A percentile compares a stretch with the other conserved stretches of the same genome.
These are phyloP conservation scores for Saccharomycopsis crataegensis DNA, from an alignment of 1,139 yeast species.

Conservation along the genomic window DNA sequence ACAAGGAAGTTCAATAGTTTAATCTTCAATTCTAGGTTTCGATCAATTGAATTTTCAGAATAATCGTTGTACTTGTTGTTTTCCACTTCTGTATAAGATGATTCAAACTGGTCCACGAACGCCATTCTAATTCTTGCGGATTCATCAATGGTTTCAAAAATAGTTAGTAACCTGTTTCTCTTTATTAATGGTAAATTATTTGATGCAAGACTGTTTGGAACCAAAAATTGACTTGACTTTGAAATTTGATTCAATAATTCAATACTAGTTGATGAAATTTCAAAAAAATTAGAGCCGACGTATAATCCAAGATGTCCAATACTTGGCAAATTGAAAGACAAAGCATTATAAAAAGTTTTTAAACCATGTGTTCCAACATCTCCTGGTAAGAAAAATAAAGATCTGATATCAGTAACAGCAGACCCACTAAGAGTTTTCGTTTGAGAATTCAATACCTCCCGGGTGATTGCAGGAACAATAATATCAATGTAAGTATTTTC, in stretches of 20 bases:
- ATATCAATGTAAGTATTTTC: slow-evolving; percentile 52
- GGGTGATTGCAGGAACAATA: slow-evolving; percentile 34
- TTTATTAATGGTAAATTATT: slow-evolving; percentile 36
- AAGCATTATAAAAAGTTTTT: slow-evolving; percentile 8
- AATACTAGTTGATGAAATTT: slow-evolving; percentile 8
- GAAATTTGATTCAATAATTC: slow-evolving; percentile 46
- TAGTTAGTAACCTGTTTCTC: slow-evolving; percentile 60
- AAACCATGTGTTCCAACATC: slow-evolving; percentile 7
- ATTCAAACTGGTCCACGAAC: slow-evolving; percentile 62
- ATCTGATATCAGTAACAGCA: not conserved
- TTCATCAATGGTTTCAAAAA: slow-evolving; percentile 52
- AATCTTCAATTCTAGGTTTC: slow-evolving; percentile 43
- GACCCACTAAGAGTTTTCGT: not conserved
- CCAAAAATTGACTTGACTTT: slow-evolving; percentile 40
- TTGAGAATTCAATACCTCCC: slow-evolving; percentile 17
- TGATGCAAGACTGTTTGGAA: slow-evolving; percentile 23
- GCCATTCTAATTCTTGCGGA: slow-evolving; percentile 61
- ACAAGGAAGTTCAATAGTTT: slow-evolving; percentile 53
- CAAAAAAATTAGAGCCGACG: slow-evolving; percentile 2
- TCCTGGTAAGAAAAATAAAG: slow-evolving; percentile 48
- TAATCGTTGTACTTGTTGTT: not conserved
- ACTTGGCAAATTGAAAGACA: slow-evolving; percentile 10
- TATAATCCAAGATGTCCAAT: slow-evolving; percentile 18
- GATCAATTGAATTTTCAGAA: slow-evolving; percentile 15
- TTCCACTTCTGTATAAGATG: slow-evolving; percentile 29